Evolutionary conservation across 2,329 filamentous ascomycete genomes (phyloP), one percentile per base, ranked within the genome.

Genomic region (Pezicula carpinea): DNA sequence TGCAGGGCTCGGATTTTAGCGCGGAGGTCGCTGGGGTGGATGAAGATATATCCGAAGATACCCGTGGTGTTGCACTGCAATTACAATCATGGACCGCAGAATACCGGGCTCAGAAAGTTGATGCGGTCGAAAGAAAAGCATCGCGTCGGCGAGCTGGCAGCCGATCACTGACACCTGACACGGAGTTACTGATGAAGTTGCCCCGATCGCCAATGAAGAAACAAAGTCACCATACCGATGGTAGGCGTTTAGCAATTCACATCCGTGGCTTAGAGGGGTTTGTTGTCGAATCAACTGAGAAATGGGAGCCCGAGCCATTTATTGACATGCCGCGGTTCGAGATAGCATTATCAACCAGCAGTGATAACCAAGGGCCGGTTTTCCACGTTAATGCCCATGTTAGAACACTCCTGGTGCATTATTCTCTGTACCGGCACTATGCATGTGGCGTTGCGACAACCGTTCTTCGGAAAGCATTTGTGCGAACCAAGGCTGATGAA

Each of bases 341-440:
- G 63, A 74, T 96, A 22, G 85, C 88, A 1, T 78, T 97, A 47
- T 89, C 85, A 22, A 95, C 93, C 0, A 76, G 83, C 4, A 95
- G 88, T 54, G 93, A 99, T 64, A 80, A 80, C 23, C 88, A 95
- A 59, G 92, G 91, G 0, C 87, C 90, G 0, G 76, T 96, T 5
- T 88, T 96, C 60, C 89, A 97, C 61, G 69, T 97, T 36, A 89
- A 95, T 55, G 87, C 89, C 0, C 80, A 87, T 44, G 77, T 93
- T 17, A 85, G 86, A 55, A 89, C 87, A 5, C 69, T 99, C 2
- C 81, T 88, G 51, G 61, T 95, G 6, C 86, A 95, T 43, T 97
- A 97, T 63, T 99, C 95, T 0, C 77, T 99, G 0, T 96, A 95
- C 64, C 85, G 91, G 3, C 91, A 96, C 63, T 99, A 96, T 62